Percentiles rank a stretch among this genome's conserved stretches.
Conservation (phyloP, 306 rosid genomes). For the Canavalia ensiformis region DNA sequence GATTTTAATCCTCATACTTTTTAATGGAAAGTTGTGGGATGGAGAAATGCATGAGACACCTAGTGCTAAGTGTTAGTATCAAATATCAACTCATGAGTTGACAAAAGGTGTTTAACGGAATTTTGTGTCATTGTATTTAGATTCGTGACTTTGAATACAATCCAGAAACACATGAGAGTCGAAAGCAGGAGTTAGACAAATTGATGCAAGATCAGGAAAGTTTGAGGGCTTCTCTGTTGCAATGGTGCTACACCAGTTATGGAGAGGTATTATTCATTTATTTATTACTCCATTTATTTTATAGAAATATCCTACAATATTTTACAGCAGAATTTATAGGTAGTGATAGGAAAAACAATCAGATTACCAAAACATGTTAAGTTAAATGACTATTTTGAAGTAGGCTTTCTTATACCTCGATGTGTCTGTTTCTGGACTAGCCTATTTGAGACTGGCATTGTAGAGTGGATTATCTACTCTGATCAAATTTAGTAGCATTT, state of each 20-base stretch:
- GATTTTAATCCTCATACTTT: background rate
- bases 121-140: constrained; percentile 59
- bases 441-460: constrained; percentile 28
- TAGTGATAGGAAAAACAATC: constrained; percentile 7
- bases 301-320: constrained; percentile 9
- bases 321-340: constrained; percentile 7
- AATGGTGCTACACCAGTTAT: constrained; percentile 91
- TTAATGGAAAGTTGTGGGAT: constrained; percentile 18
- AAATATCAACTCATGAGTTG: constrained; percentile 14
- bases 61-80: constrained; percentile 19
- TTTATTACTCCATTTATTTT: constrained; percentile 25
- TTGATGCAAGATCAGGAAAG: constrained; percentile 83
- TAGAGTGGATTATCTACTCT: constrained; percentile 24
- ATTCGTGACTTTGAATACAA: constrained; percentile 89
- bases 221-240: constrained; percentile 84
- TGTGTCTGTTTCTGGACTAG: constrained; percentile 35
- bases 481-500: constrained; percentile 32
- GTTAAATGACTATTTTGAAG: constrained; percentile 36
- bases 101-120: constrained; percentile 43
- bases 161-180: constrained; percentile 80
- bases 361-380: constrained; percentile 32
- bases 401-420: constrained; percentile 19
- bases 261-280: constrained; percentile 72
- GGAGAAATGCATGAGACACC: constrained; percentile 30
- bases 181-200: constrained; percentile 83